Conservation (phyloP, 1,284 basidiomycete genomes). For the Ceratorhiza oryzae-sativae region DNA sequence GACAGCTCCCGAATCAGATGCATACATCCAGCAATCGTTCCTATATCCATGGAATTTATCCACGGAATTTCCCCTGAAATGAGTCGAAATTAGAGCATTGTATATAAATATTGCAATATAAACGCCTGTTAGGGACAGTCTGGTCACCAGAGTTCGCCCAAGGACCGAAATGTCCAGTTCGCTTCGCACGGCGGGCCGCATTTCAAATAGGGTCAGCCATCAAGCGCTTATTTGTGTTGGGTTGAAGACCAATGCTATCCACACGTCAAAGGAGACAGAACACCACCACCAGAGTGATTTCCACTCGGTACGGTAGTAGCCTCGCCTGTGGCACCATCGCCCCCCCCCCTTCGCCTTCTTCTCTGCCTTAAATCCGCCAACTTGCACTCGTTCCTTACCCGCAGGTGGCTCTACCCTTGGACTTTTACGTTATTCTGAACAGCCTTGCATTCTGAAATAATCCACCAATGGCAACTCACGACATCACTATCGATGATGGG, state of each 20-base stretch:
- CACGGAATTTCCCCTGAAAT: no score
- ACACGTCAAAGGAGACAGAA: slow-evolving; percentile 8
- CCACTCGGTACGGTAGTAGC: background rate
- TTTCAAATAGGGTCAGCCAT: background rate
- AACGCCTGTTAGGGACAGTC: no score
- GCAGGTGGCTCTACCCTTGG: background rate
- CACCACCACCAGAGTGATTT: slow-evolving; percentile 12
- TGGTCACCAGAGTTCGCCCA: background rate
- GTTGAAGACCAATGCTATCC: background rate
- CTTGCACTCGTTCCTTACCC: background rate
- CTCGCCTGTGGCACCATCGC: background rate
- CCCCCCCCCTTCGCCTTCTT: no score
- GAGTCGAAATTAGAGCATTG: no score
- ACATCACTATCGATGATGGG: slow-evolving; percentile 34
- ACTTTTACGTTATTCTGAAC: background rate
- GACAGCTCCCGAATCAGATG: no score
- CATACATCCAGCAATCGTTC: no score
- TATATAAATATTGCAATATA: no score
- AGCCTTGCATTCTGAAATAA: background rate
- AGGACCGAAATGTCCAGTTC: background rate
- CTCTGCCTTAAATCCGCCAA: background rate
- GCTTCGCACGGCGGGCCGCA: no score
- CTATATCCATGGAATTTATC: no score
- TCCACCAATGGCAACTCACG: slow-evolving; percentile 22
- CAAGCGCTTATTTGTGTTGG: slow-evolving; percentile 11